Conservation (phyloP, 371 early-diverging fungal genomes). For the Nematocida parisii region DNA sequence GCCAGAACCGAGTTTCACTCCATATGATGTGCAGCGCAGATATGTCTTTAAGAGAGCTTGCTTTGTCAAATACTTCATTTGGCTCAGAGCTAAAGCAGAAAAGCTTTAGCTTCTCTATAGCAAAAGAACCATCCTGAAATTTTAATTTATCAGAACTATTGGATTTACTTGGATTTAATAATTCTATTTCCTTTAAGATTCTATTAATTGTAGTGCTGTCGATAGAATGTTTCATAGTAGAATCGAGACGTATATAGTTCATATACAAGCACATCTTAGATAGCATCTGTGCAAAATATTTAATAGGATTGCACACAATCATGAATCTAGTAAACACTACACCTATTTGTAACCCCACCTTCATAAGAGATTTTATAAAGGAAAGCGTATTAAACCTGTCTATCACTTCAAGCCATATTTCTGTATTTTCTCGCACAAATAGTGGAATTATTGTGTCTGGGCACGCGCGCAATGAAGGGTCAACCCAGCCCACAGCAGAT, state of each 20-base stretch:
- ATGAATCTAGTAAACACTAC: not conserved
- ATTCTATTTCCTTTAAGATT: not conserved
- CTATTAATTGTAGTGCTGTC: not conserved
- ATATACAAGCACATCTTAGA: not conserved
- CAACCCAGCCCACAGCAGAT: not conserved
- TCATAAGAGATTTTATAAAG: not conserved
- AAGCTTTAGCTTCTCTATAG: no score
- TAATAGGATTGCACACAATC: not conserved
- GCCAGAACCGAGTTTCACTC: not conserved
- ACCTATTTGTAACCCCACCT: not conserved
- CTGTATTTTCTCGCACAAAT: not conserved
- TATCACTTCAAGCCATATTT: not conserved
- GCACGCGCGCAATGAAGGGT: not conserved
- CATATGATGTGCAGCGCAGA: not conserved
- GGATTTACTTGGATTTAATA: not conserved
- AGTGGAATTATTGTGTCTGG: not conserved
- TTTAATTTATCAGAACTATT: not conserved
- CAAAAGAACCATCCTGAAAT: no score
- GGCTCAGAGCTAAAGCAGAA: not conserved
- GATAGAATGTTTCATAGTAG: not conserved
- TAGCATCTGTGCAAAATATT: not conserved
- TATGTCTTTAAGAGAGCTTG: not conserved
- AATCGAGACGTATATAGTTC: not conserved
- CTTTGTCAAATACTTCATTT: not conserved
- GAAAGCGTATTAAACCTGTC: not conserved